A percentile compares a stretch with the other conserved stretches of the same genome.
These are phyloP conservation scores for Eucalyptus tenuipes DNA, from an alignment of 345 rosid genomes.

Conservation along the genomic window DNA sequence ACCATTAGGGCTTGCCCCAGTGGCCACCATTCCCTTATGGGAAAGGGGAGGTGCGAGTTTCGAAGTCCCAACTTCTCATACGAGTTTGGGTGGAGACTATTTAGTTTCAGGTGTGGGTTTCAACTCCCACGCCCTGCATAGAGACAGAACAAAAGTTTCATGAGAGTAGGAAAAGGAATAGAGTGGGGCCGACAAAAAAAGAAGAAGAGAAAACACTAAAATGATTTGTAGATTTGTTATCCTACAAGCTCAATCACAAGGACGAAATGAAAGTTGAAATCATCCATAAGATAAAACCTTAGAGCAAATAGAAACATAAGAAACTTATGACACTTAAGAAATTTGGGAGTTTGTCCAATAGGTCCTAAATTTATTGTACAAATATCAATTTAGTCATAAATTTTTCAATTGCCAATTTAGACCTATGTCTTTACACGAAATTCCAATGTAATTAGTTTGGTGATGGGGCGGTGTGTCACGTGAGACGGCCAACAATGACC, in stretches of 20 bases:
- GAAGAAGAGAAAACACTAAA: neutral
- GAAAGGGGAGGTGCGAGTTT: no score
- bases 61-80: no score
- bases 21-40: no score
- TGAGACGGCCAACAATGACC: neutral
- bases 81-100: fast-evolving
- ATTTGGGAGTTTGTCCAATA: neutral
- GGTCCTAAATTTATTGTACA: neutral
- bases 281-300: neutral
- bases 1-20: fast-evolving
- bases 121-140: fast-evolving
- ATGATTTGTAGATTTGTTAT: neutral
- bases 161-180: no score
- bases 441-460: neutral
- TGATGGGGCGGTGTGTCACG: fast-evolving
- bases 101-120: fast-evolving
- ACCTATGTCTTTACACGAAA: neutral
- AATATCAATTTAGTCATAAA: neutral
- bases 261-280: neutral
- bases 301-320: neutral
- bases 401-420: neutral
- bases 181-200: no score
- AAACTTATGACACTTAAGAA: neutral
- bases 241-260: neutral
- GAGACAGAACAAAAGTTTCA: no score